A percentile compares a stretch with the other conserved stretches of the same genome.
These are phyloP conservation scores for Inga oerstediana DNA, from an alignment of 306 rosid species.

Conservation along the genomic window DNA sequence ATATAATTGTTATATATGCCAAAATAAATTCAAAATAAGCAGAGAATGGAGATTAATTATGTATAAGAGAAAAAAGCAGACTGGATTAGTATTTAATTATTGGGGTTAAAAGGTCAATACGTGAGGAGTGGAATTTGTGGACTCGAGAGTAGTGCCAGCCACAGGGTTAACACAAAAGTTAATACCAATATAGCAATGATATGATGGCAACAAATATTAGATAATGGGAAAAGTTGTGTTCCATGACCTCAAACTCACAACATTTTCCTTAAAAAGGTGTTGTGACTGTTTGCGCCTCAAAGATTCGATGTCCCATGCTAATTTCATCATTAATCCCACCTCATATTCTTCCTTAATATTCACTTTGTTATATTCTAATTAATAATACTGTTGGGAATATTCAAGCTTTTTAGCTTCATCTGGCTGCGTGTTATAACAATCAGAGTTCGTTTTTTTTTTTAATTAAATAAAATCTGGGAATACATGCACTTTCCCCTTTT, in stretches of 20 bases:
- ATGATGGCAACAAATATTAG: not conserved
- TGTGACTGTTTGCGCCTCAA: not conserved
- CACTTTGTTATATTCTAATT: not conserved
- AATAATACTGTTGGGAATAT: slow-evolving; percentile 8
- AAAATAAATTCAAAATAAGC: no score
- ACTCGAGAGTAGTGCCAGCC: not conserved
- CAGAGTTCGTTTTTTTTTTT: not conserved
- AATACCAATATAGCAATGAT: not conserved
- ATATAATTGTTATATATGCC: no score
- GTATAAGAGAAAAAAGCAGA: not conserved
- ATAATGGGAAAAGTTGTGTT: not conserved
- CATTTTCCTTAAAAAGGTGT: not conserved
- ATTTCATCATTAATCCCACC: slow-evolving; percentile 23
- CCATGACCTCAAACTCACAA: not conserved
- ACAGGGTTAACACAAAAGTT: not conserved
- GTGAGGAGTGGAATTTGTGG: not conserved
- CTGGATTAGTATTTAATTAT: not conserved
- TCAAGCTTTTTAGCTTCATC: not conserved
- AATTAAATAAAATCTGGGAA: not conserved
- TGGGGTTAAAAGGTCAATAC: not conserved
- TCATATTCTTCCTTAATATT: not conserved
- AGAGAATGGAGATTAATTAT: no score
- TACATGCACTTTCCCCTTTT: not conserved
- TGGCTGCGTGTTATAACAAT: not conserved
- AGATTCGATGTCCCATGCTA: slow-evolving; percentile 23